Percentiles rank a stretch among this genome's conserved stretches.
phyloP scores from a whole-genome alignment of 139 green algal genomes.

The Tetraselmis chui region DNA sequence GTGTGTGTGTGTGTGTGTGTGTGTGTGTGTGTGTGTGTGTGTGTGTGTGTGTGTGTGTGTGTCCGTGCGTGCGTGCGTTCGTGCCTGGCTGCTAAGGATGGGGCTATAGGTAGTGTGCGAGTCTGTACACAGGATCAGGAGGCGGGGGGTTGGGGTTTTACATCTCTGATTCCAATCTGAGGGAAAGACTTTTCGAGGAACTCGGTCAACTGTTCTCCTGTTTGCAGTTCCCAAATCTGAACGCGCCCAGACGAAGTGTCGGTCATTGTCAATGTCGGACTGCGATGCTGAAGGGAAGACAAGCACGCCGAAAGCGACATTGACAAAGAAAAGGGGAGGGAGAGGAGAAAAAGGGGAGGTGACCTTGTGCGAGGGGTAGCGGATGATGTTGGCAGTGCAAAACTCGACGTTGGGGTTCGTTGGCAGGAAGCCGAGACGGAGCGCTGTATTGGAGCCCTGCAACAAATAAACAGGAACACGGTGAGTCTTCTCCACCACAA shows the following conservation, averaged over 20 bases:
- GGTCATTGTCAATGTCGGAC: no score
- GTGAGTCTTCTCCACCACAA: background rate
- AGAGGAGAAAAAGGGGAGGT: no score
- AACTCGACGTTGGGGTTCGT: background rate
- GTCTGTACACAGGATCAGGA: no score
- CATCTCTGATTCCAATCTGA: background rate
- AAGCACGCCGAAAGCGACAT: no score
- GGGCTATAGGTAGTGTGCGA: no score
- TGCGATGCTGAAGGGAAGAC: no score
- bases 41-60: background rate
- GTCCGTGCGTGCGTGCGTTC: no score
- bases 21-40: background rate
- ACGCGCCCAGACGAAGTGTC: no score
- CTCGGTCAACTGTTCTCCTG: background rate
- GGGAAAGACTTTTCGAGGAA: conserved; percentile 4
- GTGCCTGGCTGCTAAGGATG: no score
- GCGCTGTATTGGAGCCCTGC: background rate
- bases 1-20: background rate
- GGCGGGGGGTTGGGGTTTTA: background rate
- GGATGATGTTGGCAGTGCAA: conserved; percentile 8
- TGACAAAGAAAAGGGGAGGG: no score
- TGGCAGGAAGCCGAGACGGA: conserved; percentile 6
- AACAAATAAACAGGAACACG: background rate
- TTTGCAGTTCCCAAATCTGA: conserved; percentile 2
- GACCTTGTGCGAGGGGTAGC: background rate